A percentile compares a stretch with the other conserved stretches of the same genome.
Conservation (phyloP, 2,329 filamentous ascomycete genomes). For the Lachnellula hyalina region DNA sequence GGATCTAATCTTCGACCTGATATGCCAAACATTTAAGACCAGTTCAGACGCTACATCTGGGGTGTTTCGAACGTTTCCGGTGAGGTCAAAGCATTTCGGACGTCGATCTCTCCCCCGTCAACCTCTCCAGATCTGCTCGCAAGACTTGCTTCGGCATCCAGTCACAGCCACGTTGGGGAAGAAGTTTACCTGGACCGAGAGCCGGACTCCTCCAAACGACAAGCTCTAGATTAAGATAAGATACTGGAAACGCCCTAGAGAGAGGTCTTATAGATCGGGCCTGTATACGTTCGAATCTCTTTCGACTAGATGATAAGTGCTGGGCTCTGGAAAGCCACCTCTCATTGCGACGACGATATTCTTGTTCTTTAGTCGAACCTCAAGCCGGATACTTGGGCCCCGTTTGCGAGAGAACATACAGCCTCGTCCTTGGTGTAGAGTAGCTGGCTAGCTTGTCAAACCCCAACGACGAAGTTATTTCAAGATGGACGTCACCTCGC, state of each 20-base stretch:
- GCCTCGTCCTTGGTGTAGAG: not conserved
- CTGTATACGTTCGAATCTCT: slow-evolving; percentile 21
- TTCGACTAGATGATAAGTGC: slow-evolving; percentile 16
- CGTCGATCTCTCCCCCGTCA: slow-evolving; percentile 22
- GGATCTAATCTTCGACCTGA: slow-evolving; percentile 24
- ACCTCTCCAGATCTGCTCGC: slow-evolving; percentile 19
- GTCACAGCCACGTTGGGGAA: slow-evolving; percentile 23
- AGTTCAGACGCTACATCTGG: slow-evolving; percentile 26
- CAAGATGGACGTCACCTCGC: slow-evolving; percentile 32
- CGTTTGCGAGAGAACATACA: slow-evolving; percentile 1
- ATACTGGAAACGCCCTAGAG: slow-evolving; percentile 25
- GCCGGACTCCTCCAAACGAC: slow-evolving; percentile 18
- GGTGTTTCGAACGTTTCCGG: slow-evolving; percentile 31
- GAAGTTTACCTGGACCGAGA: slow-evolving; percentile 26
- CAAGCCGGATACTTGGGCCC: slow-evolving; percentile 9
- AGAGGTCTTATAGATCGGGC: slow-evolving; percentile 23
- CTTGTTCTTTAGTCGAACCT: slow-evolving; percentile 1
- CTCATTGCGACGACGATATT: slow-evolving; percentile 14
- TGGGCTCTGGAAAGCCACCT: slow-evolving; percentile 18
- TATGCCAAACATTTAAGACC: slow-evolving; percentile 28
- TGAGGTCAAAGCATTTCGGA: slow-evolving; percentile 32
- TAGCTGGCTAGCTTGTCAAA: not conserved
- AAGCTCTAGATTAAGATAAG: slow-evolving; percentile 20
- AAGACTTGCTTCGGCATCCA: slow-evolving; percentile 21
- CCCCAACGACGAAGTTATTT: not conserved